Conservation (phyloP, 331 rosid genomes). For the Ulmus americana region DNA sequence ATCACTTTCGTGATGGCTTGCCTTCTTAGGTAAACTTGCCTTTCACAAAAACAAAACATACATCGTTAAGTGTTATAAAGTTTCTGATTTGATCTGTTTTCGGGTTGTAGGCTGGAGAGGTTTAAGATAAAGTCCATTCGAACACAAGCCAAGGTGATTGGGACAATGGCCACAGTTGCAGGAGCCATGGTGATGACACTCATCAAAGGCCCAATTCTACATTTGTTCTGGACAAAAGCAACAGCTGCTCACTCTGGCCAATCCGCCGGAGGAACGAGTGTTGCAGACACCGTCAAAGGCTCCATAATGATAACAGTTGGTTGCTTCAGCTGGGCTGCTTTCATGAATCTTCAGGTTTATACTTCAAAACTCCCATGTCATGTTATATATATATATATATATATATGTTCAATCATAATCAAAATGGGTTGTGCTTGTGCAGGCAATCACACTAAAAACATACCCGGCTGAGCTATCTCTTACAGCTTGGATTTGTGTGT, state of each 20-base stretch:
- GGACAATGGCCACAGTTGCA: conserved; percentile 74
- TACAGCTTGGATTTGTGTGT: conserved; percentile 85
- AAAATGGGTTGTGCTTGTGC: conserved; percentile 3
- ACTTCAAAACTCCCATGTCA: background rate
- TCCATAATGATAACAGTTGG: conserved; percentile 70
- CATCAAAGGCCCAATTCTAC: conserved; percentile 59
- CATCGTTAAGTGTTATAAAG: background rate
- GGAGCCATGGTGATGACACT: conserved; percentile 95
- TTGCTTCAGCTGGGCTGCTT: conserved; percentile 78
- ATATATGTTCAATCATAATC: too few species aligned
- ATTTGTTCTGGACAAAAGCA: conserved; percentile 42
- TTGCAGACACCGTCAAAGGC: conserved; percentile 62
- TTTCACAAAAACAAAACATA: too few species aligned
- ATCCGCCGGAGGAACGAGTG: conserved; percentile 28
- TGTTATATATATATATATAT: background rate
- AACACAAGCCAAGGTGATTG: conserved; percentile 80
- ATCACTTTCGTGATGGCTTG: conserved; percentile 83
- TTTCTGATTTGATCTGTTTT: background rate
- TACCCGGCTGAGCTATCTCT: conserved; percentile 94
- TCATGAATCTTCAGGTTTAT: conserved; percentile 72
- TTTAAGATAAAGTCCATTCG: conserved; percentile 48
- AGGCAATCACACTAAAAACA: conserved; percentile 71
- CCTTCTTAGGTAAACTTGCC: conserved; percentile 45
- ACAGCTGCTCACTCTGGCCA: conserved; percentile 24
- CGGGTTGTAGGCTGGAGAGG: conserved; percentile 59